Conservation (phyloP, 306 rosid species). For the Vigna nakashimae region DNA sequence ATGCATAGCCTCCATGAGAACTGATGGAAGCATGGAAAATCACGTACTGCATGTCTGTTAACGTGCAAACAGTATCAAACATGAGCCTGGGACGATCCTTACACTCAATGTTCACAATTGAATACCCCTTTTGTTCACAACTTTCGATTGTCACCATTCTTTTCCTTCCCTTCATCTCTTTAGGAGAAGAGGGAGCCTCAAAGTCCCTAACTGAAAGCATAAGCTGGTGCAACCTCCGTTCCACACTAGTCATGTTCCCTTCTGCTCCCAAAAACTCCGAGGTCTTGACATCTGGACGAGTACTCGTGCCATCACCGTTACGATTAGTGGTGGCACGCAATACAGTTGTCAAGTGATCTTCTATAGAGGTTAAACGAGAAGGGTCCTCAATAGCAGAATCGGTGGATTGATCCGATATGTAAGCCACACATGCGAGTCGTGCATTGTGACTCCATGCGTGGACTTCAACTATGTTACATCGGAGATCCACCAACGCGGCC, state of each 20-base stretch:
- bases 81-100: slow-evolving; percentile 75
- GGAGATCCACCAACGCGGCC: slow-evolving; percentile 65
- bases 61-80: slow-evolving; percentile 82
- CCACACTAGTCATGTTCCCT: slow-evolving; percentile 59
- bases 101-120: slow-evolving; percentile 62
- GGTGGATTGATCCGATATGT: slow-evolving; percentile 69
- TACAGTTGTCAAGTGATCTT: slow-evolving; percentile 64
- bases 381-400: slow-evolving; percentile 61
- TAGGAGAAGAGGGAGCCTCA: slow-evolving; percentile 46
- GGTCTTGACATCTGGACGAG: slow-evolving; percentile 54
- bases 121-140: slow-evolving; percentile 68
- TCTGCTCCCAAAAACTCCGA: slow-evolving; percentile 50
- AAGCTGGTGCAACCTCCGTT: slow-evolving; percentile 75
- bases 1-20: slow-evolving; percentile 53
- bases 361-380: slow-evolving; percentile 53
- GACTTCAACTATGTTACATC: slow-evolving; percentile 68
- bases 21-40: slow-evolving; percentile 70
- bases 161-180: slow-evolving; percentile 46
- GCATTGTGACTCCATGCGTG: slow-evolving; percentile 83
- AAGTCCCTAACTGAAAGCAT: slow-evolving; percentile 64
- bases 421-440: slow-evolving; percentile 66
- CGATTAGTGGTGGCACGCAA: slow-evolving; percentile 53
- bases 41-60: slow-evolving; percentile 74
- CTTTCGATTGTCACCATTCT: slow-evolving; percentile 58
- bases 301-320: neutral